Percentiles rank a stretch among this genome's conserved stretches.
These are phyloP conservation scores for Cenococcum geophilum DNA, from an alignment of 495 filamentous ascomycete species.

Conservation along the genomic window DNA sequence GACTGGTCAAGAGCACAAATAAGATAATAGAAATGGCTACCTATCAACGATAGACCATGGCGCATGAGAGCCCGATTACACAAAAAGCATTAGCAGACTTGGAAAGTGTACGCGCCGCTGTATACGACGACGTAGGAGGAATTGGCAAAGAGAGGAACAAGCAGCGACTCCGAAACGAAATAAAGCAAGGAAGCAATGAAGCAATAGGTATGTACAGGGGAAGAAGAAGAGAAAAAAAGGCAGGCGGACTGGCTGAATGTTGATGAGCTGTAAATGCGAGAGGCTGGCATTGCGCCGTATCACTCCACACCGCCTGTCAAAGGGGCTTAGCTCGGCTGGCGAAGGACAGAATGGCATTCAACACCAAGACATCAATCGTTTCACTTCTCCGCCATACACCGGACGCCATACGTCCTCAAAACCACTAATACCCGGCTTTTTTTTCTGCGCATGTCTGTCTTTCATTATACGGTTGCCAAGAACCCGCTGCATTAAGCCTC, in stretches of 20 bases:
- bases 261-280: neutral
- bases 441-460: neutral
- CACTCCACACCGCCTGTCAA: neutral
- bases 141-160: neutral
- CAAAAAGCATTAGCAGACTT: neutral
- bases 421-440: neutral
- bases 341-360: neutral
- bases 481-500: too few relatives aligned
- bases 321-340: neutral
- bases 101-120: neutral
- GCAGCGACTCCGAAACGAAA: neutral
- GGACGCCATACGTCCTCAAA: too few relatives aligned
- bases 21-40: neutral
- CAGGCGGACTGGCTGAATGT: neutral
- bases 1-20: neutral
- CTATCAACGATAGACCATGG: neutral
- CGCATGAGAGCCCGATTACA: neutral
- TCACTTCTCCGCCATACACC: too few relatives aligned
- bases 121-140: neutral
- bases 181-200: neutral
- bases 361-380: too few relatives aligned
- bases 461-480: neutral
- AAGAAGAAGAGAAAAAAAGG: neutral
- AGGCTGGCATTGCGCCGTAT: neutral
- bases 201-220: constrained; percentile 1